Conservation (phyloP, 2,329 filamentous ascomycete species). For the Tolypocladium nubicola region DNA sequence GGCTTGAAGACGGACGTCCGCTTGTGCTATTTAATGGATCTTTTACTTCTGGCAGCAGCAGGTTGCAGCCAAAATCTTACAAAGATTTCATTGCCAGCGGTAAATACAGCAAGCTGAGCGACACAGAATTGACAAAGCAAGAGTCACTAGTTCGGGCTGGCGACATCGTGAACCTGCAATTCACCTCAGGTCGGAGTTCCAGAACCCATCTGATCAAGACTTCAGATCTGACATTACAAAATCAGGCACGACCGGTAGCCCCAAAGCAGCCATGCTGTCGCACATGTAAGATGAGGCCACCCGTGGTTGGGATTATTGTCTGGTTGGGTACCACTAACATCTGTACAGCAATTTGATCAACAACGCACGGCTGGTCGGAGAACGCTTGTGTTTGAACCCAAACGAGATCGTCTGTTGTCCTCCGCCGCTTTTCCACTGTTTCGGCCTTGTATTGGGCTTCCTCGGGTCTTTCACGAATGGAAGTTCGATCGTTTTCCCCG, state of each 20-base stretch:
- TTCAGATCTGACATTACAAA: too few species aligned
- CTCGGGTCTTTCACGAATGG: slow-evolving; percentile 65
- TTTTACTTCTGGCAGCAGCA: too few species aligned
- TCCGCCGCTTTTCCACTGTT: slow-evolving; percentile 78
- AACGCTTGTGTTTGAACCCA: slow-evolving; percentile 60
- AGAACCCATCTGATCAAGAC: too few species aligned
- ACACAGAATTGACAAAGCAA: too few species aligned
- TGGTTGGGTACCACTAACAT: too few species aligned
- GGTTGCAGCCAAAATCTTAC: too few species aligned
- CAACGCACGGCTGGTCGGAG: slow-evolving; percentile 60
- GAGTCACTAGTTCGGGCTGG: slow-evolving; percentile 39
- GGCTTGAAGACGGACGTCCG: too few species aligned
- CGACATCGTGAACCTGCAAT: slow-evolving; percentile 64
- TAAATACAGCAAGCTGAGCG: slow-evolving; percentile 38
- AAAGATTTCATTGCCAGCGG: slow-evolving; percentile 21
- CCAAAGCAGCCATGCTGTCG: slow-evolving; percentile 66
- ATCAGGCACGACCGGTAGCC: slow-evolving; percentile 61
- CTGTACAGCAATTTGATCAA: slow-evolving; percentile 45
- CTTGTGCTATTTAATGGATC: too few species aligned
- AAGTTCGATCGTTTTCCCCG: slow-evolving; percentile 64
- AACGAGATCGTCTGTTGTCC: slow-evolving; percentile 68
- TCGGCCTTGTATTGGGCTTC: slow-evolving; percentile 68
- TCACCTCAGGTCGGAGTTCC: slow-evolving; percentile 31
- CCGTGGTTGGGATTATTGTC: too few species aligned
- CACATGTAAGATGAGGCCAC: slow-evolving; percentile 42